Conservation (phyloP, 2,329 filamentous ascomycete genomes). For the Diplodia scrobiculata region DNA sequence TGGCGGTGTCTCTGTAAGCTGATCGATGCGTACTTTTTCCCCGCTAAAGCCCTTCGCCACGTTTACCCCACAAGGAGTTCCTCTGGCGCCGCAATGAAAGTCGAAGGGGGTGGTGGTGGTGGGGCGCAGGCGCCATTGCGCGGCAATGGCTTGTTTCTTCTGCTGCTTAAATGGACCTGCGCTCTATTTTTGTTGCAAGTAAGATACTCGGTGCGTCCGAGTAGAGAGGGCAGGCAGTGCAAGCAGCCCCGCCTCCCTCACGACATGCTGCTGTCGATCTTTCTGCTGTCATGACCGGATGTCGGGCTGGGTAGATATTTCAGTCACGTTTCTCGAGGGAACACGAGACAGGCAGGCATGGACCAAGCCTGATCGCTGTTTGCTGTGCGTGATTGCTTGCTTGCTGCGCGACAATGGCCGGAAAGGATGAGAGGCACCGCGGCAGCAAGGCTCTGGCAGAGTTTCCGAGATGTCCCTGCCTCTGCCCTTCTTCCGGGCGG, state of each 20-base stretch:
- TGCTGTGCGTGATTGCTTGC: no score
- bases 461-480: not conserved
- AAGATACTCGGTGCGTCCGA: no score
- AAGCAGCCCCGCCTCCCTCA: not conserved
- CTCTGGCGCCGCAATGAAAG: not conserved
- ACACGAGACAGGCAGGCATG: not conserved
- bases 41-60: conserved; percentile 27
- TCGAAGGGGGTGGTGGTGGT: not conserved
- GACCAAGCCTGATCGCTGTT: not conserved
- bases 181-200: no score
- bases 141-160: conserved; percentile 15
- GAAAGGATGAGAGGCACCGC: not conserved
- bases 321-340: not conserved
- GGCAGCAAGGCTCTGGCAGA: not conserved
- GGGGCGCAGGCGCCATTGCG: not conserved
- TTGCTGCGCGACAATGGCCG: no score
- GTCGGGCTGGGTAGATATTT: not conserved
- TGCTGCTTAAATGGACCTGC: conserved; percentile 17
- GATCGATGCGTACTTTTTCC: not conserved
- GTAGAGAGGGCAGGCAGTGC: not conserved
- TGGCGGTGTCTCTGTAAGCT: not conserved
- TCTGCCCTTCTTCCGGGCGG: not conserved
- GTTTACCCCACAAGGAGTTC: conserved; percentile 4
- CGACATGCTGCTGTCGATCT: not conserved
- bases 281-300: not conserved